Evolutionary conservation across 345 rosid species (phyloP), one percentile per base, ranked within the genome.

Genomic region (Eucalyptus marginata): DNA sequence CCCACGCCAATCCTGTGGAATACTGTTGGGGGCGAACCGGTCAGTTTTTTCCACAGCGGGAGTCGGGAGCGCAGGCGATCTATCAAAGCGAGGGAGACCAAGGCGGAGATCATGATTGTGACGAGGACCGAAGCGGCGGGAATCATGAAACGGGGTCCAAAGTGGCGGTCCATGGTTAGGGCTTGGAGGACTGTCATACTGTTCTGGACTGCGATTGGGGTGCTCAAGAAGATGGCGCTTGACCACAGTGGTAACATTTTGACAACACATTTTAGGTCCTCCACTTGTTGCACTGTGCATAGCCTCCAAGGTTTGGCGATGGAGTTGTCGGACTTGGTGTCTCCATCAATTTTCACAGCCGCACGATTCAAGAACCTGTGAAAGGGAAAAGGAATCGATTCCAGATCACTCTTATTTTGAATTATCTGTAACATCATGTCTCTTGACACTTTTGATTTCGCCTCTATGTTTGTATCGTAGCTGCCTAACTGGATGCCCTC

Each of bases 231-330:
- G 52, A 96, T 86, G 31, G 90, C 46, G 13, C 91, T 29, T 76
- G 93, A 87, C 90, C 92, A 93, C 8, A 92, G 81, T 17, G 96
- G 97, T 54, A 91, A 81, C 84, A 94, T 91, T 86, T 89, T 91
- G 3, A 95, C 29, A 13, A 96, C 54, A 27, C 88, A 64, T 89
- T 95, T 96, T 4, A 94, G 91, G 91, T 95, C 94, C 88, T 94
- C 98, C 46, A 95, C 97, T 90, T 95, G 94, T 47, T 94, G 93
- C 64, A 94, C 92, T 14, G 93, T 81, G 89, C 95, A 93, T 56
- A 95, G 81, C 86, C 93, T 94, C 96, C 96, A 94, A 7, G 86
- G 90, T 85, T 86, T 94, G 24, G 89, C 81, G 27, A 88, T 49
- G 13, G 92, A 87, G n/a, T 88, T 90, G 10, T 93, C 93, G 10